These are phyloP conservation scores for Globisporangium barbulae DNA, from an alignment of 352 stramenopile species.

Conservation along the genomic window DNA sequence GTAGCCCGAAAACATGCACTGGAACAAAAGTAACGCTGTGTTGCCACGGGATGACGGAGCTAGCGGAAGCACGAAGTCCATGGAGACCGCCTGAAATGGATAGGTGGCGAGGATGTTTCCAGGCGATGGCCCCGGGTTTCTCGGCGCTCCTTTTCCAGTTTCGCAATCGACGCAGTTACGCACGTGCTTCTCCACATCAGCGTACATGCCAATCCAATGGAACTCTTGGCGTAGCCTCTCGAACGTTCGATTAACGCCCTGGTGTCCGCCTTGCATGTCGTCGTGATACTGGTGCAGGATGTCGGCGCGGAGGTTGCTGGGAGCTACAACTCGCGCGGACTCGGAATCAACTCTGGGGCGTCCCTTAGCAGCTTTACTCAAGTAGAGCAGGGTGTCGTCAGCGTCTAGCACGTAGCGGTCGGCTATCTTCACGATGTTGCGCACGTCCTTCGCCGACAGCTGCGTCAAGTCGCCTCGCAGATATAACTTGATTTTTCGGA, in stretches of 20 bases:
- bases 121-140: background rate
- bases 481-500: background rate
- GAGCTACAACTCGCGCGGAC: too few species aligned
- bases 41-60: background rate
- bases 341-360: too few species aligned
- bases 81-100: slow-evolving; percentile 8
- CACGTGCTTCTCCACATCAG: background rate
- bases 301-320: background rate
- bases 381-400: background rate
- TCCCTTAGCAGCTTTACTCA: background rate
- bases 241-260: background rate
- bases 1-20: slow-evolving; percentile 19
- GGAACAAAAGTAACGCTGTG: slow-evolving; percentile 18
- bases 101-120: background rate
- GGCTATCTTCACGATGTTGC: background rate
- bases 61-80: slow-evolving; percentile 11
- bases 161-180: background rate
- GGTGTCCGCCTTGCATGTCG: background rate
- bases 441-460: background rate
- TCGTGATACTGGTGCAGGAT: background rate
- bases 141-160: background rate
- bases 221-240: background rate
- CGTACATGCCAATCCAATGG: slow-evolving; percentile 4
- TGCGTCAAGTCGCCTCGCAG: background rate
- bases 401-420: background rate